These are phyloP conservation scores for Thermoascus crustaceus DNA, from an alignment of 2,329 filamentous ascomycete genomes.

Conservation along the genomic window DNA sequence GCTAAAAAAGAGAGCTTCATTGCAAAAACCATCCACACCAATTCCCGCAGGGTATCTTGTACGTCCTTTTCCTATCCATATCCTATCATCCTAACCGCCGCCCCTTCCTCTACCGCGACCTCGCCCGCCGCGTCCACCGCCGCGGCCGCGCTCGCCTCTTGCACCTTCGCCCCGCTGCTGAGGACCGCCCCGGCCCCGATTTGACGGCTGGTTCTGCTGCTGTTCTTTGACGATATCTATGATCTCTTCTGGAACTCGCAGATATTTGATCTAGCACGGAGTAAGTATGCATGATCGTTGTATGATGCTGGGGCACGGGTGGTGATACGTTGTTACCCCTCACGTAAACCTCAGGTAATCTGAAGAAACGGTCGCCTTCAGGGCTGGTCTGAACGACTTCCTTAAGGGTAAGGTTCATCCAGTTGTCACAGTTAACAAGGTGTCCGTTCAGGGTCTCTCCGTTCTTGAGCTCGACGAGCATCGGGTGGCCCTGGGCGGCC, in stretches of 20 bases:
- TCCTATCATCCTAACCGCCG: conserved; percentile 19
- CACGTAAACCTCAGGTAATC: conserved; percentile 88
- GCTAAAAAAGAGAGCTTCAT: conserved; percentile 20
- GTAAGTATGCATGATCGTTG: conserved; percentile 4
- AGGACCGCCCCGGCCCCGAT: conserved; percentile 33
- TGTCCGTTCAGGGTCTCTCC: conserved; percentile 96
- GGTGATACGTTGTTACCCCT: conserved; percentile 97
- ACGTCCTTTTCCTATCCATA: conserved; percentile 9
- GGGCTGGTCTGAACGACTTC: conserved; percentile 95
- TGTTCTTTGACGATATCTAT: conserved; percentile 91
- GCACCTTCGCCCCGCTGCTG: conserved; percentile 27
- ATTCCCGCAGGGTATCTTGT: conserved; percentile 29
- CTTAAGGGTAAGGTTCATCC: conserved; percentile 98
- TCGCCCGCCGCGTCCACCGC: conserved; percentile 36
- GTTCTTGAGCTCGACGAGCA: conserved; percentile 96
- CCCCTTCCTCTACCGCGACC: conserved; percentile 38
- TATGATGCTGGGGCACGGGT: conserved; percentile 27
- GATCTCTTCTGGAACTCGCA: conserved; percentile 92
- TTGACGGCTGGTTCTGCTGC: conserved; percentile 59
- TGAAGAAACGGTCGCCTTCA: conserved; percentile 88
- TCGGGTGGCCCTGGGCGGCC: conserved; percentile 93
- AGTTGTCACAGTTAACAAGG: conserved; percentile 93
- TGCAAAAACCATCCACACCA: conserved; percentile 17
- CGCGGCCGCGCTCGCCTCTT: conserved; percentile 33
- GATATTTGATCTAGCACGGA: conserved; percentile 78